These are phyloP conservation scores for Suhomyces panamericanus DNA, from an alignment of 1,139 yeast genomes.

Conservation along the genomic window DNA sequence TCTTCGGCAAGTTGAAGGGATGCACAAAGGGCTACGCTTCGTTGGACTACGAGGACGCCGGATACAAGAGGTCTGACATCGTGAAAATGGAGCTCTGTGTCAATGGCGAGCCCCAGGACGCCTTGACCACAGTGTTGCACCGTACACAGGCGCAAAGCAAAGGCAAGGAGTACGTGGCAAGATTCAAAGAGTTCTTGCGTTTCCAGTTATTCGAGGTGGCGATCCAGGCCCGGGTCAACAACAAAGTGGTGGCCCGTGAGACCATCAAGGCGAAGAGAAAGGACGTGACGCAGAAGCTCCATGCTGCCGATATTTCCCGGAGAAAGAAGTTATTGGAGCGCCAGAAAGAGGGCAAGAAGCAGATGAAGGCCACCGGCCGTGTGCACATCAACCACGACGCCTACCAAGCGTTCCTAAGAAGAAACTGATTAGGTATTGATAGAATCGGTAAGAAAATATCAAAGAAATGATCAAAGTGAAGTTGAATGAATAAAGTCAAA, in stretches of 20 bases:
- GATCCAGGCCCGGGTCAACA: conserved; percentile 87
- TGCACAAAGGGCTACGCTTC: conserved; percentile 92
- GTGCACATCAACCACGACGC: conserved; percentile 83
- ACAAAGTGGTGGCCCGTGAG: conserved; percentile 83
- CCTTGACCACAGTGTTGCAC: conserved; percentile 88
- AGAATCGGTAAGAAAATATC: neutral
- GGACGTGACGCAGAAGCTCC: conserved; percentile 87
- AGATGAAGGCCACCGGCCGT: conserved; percentile 76
- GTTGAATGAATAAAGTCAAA: no score
- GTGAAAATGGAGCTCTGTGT: conserved; percentile 87
- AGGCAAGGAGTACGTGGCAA: conserved; percentile 80
- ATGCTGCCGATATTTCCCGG: conserved; percentile 91
- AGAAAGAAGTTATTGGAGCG: conserved; percentile 83
- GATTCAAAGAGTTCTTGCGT: conserved; percentile 74
- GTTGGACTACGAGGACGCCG: conserved; percentile 91
- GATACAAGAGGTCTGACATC: conserved; percentile 75
- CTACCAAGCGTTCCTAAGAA: conserved; percentile 64
- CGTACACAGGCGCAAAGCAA: conserved; percentile 66
- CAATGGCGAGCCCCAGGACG: conserved; percentile 89
- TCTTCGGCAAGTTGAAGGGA: conserved; percentile 90
- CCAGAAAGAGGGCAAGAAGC: conserved; percentile 93
- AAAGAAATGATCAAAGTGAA: neutral
- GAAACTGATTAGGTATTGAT: conserved; percentile 14
- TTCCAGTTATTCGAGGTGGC: conserved; percentile 90
- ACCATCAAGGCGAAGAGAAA: conserved; percentile 91